These are phyloP conservation scores for Russula earlei DNA, from an alignment of 768 basidiomycete genomes.

Conservation along the genomic window DNA sequence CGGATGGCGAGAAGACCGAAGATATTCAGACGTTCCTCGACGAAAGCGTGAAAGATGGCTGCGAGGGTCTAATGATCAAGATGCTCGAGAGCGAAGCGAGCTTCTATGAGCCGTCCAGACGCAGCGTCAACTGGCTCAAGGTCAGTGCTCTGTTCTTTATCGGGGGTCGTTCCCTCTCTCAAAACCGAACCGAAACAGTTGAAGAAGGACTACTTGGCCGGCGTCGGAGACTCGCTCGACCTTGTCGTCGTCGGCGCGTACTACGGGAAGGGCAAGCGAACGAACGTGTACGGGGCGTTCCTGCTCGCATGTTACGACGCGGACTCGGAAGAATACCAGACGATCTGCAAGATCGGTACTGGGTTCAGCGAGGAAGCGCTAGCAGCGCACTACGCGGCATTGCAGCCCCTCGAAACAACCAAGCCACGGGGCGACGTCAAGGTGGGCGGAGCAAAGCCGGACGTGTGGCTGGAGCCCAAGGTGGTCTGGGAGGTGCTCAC, in stretches of 20 bases:
- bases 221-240: slow-evolving; percentile 94
- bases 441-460: slow-evolving; percentile 88
- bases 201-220: slow-evolving; percentile 97
- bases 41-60: slow-evolving; percentile 95
- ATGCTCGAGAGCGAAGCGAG: slow-evolving; percentile 90
- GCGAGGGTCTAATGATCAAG: slow-evolving; percentile 99
- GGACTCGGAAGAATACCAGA: slow-evolving; percentile 90
- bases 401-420: slow-evolving; percentile 67
- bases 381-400: slow-evolving; percentile 65
- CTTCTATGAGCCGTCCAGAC: slow-evolving; percentile 89
- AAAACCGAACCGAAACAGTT: slow-evolving; percentile 43
- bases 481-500: slow-evolving; percentile 98
- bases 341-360: slow-evolving; percentile 98
- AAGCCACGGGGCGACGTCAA: slow-evolving; percentile 78
- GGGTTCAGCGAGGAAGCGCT: slow-evolving; percentile 93
- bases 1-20: slow-evolving; percentile 81
- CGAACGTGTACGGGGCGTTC: slow-evolving; percentile 96
- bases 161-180: not conserved
- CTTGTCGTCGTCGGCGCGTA: slow-evolving; percentile 97
- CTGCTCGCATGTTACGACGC: slow-evolving; percentile 93
- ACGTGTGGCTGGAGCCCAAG: slow-evolving; percentile 96
- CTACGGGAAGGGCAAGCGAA: slow-evolving; percentile 96
- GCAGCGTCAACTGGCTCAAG: slow-evolving; percentile 98
- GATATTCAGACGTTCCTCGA: slow-evolving; percentile 94
- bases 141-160: slow-evolving; percentile 32